Percentiles rank a stretch among this genome's conserved stretches.
phyloP scores from a whole-genome alignment of 1,139 yeast genomes.

The Geotrichum australiense region DNA sequence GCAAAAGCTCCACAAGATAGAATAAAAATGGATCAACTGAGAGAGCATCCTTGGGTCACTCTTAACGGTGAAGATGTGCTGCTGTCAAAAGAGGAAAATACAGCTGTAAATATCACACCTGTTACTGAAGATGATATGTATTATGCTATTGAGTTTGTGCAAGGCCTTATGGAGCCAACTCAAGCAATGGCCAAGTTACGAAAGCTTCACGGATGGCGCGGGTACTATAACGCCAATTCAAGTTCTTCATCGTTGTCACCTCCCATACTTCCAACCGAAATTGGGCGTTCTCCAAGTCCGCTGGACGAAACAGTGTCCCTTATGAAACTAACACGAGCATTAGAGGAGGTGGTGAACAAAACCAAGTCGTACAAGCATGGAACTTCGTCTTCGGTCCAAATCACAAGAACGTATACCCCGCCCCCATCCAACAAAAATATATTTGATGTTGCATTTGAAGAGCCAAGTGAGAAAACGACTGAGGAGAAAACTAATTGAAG shows the following conservation, averaged over 20 bases:
- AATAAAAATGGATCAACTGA: slow-evolving; percentile 44
- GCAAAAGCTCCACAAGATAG: slow-evolving; percentile 52
- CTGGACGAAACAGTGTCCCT: slow-evolving; percentile 22
- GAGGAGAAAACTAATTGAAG: too few relatives aligned
- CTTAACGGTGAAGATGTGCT: slow-evolving; percentile 35
- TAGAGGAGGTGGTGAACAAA: slow-evolving; percentile 27
- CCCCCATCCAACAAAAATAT: slow-evolving; percentile 4
- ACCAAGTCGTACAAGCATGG: not conserved
- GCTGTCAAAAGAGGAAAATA: slow-evolving; percentile 35
- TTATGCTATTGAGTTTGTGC: slow-evolving; percentile 34
- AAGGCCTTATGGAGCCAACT: slow-evolving; percentile 26
- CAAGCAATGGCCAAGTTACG: slow-evolving; percentile 27
- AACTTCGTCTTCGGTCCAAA: too few relatives aligned
- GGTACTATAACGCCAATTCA: slow-evolving; percentile 18
- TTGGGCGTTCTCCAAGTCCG: slow-evolving; percentile 13
- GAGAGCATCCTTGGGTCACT: slow-evolving; percentile 56
- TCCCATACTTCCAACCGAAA: slow-evolving; percentile 6
- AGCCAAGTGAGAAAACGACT: too few relatives aligned
- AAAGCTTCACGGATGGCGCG: slow-evolving; percentile 30
- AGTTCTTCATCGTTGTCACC: slow-evolving; percentile 10
- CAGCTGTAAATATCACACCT: slow-evolving; percentile 30
- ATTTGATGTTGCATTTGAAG: slow-evolving; percentile 12
- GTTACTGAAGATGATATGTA: slow-evolving; percentile 37
- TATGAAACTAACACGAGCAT: slow-evolving; percentile 28
- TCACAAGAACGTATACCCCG: too few relatives aligned